These are phyloP conservation scores for Perkinsus chesapeaki DNA, from an alignment of 169 alveolate species.

Conservation along the genomic window DNA sequence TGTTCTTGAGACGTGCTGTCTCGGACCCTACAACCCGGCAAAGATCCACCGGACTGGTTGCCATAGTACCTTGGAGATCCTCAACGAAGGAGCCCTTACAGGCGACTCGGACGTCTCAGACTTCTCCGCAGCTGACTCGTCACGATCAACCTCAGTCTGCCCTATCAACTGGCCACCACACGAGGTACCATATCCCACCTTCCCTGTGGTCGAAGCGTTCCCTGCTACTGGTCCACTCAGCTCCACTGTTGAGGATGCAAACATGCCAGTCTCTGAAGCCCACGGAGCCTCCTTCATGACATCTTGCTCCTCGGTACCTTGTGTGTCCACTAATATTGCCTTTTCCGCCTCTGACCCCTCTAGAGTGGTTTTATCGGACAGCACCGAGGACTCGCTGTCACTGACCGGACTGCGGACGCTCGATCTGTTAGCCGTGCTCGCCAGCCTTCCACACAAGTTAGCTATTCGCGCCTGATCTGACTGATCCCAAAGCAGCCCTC, in stretches of 20 bases:
- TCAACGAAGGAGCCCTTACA: not conserved
- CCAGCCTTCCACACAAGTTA: not conserved
- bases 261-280: not conserved
- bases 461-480: not conserved
- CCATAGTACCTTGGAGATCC: not conserved
- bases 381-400: not conserved
- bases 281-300: not conserved
- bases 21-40: not conserved
- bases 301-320: not conserved
- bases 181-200: not conserved
- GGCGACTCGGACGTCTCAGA: not conserved
- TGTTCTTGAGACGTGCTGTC: not conserved
- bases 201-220: not conserved
- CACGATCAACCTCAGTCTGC: not conserved
- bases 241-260: not conserved
- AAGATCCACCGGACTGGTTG: not conserved
- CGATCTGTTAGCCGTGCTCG: no score
- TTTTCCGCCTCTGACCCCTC: not conserved
- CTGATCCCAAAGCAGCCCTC: not conserved
- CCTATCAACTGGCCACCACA: not conserved
- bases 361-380: not conserved
- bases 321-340: not conserved
- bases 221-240: not conserved
- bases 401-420: not conserved
- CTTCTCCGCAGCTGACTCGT: not conserved